A percentile compares a stretch with the other conserved stretches of the same genome.
phyloP scores from a whole-genome alignment of 371 early-diverging fungal species.

The Apophysomyces variabilis region DNA sequence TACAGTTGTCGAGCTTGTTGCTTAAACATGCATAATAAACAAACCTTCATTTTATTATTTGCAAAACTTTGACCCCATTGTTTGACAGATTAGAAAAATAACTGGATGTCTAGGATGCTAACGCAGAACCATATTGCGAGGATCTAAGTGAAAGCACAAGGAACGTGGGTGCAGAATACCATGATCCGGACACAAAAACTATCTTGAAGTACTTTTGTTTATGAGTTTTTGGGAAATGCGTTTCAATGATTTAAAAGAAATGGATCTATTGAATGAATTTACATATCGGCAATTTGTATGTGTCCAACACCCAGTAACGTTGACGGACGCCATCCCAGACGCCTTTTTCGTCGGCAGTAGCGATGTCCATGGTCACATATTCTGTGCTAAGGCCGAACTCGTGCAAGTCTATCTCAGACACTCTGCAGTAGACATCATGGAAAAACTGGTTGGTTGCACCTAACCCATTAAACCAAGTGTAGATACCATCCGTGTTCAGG shows the following conservation, averaged over 20 bases:
- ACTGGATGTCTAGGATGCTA: too few species aligned
- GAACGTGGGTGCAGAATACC: neutral
- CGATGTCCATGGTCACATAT: constrained; percentile 72
- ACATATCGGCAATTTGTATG: constrained; percentile 80
- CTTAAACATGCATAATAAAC: constrained; percentile 35
- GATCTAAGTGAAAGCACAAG: neutral
- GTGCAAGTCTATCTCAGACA: constrained; percentile 82
- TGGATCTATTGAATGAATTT: constrained; percentile 35
- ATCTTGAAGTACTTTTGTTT: neutral
- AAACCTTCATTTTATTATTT: neutral
- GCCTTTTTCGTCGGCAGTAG: constrained; percentile 75
- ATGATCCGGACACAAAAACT: neutral
- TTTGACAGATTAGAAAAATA: too few species aligned
- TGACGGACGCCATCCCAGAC: constrained; percentile 88
- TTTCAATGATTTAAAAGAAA: neutral
- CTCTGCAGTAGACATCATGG: constrained; percentile 90
- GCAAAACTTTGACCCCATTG: neutral
- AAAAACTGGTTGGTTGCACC: constrained; percentile 94
- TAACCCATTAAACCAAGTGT: constrained; percentile 95
- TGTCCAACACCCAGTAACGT: constrained; percentile 84
- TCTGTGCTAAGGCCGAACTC: constrained; percentile 80
- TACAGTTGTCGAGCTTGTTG: constrained; percentile 55
- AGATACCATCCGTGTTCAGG: constrained; percentile 77
- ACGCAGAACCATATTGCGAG: too few species aligned
- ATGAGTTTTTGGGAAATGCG: neutral